These are phyloP conservation scores for Mrakia hoshinonis DNA, from an alignment of 768 basidiomycete genomes.

Conservation along the genomic window DNA sequence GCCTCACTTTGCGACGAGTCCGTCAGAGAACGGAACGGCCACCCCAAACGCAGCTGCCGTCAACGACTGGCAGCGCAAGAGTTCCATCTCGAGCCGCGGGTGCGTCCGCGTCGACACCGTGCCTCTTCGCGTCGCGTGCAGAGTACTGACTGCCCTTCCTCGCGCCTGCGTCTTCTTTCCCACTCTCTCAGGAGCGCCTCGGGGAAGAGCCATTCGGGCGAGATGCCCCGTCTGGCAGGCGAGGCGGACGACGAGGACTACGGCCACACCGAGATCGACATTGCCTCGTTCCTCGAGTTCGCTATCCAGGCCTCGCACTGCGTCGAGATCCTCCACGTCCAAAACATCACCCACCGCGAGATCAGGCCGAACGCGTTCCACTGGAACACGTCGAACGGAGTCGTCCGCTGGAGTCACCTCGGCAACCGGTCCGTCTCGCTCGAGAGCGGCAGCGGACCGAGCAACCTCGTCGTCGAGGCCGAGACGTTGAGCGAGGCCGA, in stretches of 20 bases:
- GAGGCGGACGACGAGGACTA: neutral
- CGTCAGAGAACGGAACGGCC: neutral
- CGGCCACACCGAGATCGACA: constrained; percentile 48
- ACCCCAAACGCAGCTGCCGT: neutral
- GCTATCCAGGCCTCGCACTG: constrained; percentile 67
- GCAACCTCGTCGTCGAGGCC: constrained; percentile 53
- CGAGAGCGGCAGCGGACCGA: constrained; percentile 62
- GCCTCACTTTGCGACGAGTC: neutral
- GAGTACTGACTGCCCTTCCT: no score
- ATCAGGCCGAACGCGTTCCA: constrained; percentile 69
- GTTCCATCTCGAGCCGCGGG: no score
- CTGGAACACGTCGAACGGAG: constrained; percentile 44
- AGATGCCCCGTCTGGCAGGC: neutral
- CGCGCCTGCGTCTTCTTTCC: no score
- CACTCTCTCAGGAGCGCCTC: neutral
- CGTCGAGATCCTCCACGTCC: constrained; percentile 57
- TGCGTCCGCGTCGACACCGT: no score
- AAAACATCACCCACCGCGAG: constrained; percentile 61
- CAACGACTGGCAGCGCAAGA: no score
- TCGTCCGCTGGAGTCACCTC: constrained; percentile 40
- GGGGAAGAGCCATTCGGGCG: neutral
- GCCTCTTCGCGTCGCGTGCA: no score
- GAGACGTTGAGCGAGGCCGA: constrained; percentile 49
- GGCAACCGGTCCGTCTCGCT: constrained; percentile 64
- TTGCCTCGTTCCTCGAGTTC: constrained; percentile 71